Percentiles rank a stretch among this genome's conserved stretches.
Evolutionary conservation across 2,329 filamentous ascomycete species (phyloP).

Genomic region (Sporothrix humicola): DNA sequence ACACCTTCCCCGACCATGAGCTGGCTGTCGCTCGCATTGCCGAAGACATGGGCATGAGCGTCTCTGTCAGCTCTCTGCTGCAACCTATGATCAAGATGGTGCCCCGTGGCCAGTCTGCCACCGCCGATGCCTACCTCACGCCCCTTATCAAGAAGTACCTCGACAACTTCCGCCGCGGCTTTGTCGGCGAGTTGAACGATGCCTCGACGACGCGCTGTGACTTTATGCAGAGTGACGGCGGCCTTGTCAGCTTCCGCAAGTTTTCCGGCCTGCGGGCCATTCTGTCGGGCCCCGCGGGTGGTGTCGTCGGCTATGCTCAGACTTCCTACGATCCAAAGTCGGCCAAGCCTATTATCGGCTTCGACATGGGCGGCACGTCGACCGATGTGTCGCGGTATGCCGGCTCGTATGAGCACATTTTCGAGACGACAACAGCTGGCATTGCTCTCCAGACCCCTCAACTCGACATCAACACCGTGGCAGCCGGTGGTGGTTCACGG

Average conservation of each 20-base stretch:
- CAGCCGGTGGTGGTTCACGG: constrained; percentile 69
- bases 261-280: constrained; percentile 58
- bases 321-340: constrained; percentile 72
- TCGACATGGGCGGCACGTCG: constrained; percentile 53
- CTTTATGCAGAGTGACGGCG: constrained; percentile 73
- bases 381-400: constrained; percentile 32
- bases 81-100: constrained; percentile 67
- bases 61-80: constrained; percentile 30
- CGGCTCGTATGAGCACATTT: constrained; percentile 70
- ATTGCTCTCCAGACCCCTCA: constrained; percentile 90
- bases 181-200: constrained; percentile 43
- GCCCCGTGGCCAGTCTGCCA: constrained; percentile 71
- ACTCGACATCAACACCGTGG: constrained; percentile 92
- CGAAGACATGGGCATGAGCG: constrained; percentile 31
- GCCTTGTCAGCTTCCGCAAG: constrained; percentile 37
- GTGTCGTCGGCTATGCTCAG: constrained; percentile 74
- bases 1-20: constrained; percentile 39
- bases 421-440: constrained; percentile 72
- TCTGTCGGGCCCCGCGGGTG: constrained; percentile 71
- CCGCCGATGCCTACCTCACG: constrained; percentile 76
- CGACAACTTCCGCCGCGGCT: constrained; percentile 67
- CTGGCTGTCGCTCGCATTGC: constrained; percentile 34
- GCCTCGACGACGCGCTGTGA: constrained; percentile 62
- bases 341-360: constrained; percentile 72
- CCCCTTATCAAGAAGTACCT: constrained; percentile 75